Evolutionary conservation across 805 yeast species (phyloP), one percentile per base, ranked within the genome.

Genomic region (Ogataea chonburiensis): DNA sequence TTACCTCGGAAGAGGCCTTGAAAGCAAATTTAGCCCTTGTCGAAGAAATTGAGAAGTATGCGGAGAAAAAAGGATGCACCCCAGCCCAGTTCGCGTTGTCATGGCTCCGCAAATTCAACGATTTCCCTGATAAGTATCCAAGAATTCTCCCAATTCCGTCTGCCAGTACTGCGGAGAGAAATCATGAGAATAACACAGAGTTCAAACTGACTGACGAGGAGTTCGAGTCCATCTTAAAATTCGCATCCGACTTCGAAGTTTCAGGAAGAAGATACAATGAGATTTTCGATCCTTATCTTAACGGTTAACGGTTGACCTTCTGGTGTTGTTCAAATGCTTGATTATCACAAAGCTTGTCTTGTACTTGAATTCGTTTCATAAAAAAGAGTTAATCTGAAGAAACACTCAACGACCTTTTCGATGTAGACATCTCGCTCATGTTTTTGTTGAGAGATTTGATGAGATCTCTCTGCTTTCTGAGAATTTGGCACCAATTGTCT

Each of bases 141-240:
- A 67, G 62, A 39, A 68, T 86, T 26, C 54, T 88, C 29, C 94
- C 96, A 23, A 83, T 88, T 56, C 96, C 96, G 15, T 81, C 89
- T 37, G 81, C 86, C 3, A 71, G 87, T 5, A 73, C 79, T 26
- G 56, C 64, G 3, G 65, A 59, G 9, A 79, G 85, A 56, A 76
- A 82, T 12, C 67, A 69, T 28, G 83, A 77, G 55, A 88, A 86
- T 60, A 66, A 74, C 45, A 61, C 67, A 14, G 59, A 58, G 31
- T 47, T 73, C 32, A 58, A 60, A 10, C 61, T 87, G 36, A 56
- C 77, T 3, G 77, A 72, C 11, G 73, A 55, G 0, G 87, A 83
- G 40, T 70, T 82, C 46, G 59, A 61, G 1, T 73, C 72, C 36
- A 66, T 86, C 42, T 70, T 73, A 34, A 53, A 60, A 2, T 63